Conservation (phyloP, 306 rosid genomes). For the Pyrus betulifolia region DNA sequence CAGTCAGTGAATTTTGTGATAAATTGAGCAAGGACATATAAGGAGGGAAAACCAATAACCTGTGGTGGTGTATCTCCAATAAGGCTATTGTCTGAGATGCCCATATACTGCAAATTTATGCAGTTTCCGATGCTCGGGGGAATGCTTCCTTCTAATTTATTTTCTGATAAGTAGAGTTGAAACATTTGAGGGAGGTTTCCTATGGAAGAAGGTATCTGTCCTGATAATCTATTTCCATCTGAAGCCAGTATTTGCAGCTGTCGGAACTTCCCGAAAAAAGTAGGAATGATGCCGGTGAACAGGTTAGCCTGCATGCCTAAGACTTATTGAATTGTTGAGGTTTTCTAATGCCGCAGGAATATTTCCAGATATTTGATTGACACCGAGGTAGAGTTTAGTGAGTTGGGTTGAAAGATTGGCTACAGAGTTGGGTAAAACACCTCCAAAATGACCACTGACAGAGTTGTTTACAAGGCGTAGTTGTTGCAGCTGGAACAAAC, state of each 20-base stretch:
- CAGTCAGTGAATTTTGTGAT: conserved; percentile 26
- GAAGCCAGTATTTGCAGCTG: not conserved
- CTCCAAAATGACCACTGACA: conserved; percentile 32
- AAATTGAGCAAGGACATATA: conserved; percentile 8
- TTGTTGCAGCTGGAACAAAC: too few relatives aligned
- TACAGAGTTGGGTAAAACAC: conserved; percentile 15
- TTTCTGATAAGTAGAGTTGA: not conserved
- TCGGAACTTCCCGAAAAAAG: conserved; percentile 13
- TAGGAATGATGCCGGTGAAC: conserved; percentile 21
- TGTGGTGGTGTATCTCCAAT: conserved; percentile 26
- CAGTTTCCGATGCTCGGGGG: conserved; percentile 18
- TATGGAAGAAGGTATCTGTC: conserved; percentile 13
- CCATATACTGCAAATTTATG: not conserved
- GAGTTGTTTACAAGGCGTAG: too few relatives aligned
- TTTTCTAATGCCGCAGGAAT: conserved; percentile 20
- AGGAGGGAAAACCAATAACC: not conserved
- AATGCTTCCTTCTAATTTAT: conserved; percentile 29
- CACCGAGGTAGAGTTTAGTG: not conserved
- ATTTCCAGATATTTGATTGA: conserved; percentile 7
- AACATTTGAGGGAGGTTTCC: conserved; percentile 24
- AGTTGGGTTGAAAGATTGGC: conserved; percentile 31
- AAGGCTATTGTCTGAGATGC: conserved; percentile 8
- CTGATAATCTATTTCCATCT: conserved; percentile 8
- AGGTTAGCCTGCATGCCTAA: not conserved
- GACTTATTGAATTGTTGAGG: not conserved